Evolutionary conservation across 805 yeast species (phyloP).

Genomic region (Starmerella stigmatis): DNA sequence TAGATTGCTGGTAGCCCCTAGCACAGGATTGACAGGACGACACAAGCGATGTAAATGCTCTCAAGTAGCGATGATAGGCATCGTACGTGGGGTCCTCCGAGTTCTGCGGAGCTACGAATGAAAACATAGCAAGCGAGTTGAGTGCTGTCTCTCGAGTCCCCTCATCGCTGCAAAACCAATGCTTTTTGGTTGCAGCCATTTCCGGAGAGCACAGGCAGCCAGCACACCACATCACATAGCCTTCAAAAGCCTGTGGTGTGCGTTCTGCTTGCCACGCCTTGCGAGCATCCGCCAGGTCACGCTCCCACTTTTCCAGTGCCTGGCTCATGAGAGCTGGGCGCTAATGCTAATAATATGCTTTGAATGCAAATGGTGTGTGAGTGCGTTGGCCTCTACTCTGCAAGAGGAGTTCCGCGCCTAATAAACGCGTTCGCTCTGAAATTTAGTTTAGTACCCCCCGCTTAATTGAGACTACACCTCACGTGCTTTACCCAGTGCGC

Average conservation of each 20-base stretch:
- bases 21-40: slow-evolving; percentile 16
- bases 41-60: slow-evolving; percentile 4
- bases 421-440: no score
- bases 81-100: slow-evolving; percentile 2
- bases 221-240: slow-evolving; percentile 16
- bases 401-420: no score
- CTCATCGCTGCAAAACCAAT: slow-evolving; percentile 21
- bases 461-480: no score
- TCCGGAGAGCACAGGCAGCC: slow-evolving; percentile 11
- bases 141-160: slow-evolving; percentile 6
- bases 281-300: slow-evolving; percentile 2
- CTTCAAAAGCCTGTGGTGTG: slow-evolving; percentile 6
- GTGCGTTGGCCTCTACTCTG: no score
- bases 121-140: slow-evolving; percentile 19
- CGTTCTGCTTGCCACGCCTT: slow-evolving; percentile 10
- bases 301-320: slow-evolving; percentile 7
- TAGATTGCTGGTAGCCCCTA: slow-evolving; percentile 11
- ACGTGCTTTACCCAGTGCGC: no score
- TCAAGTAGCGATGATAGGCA: slow-evolving; percentile 1
- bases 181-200: background rate
- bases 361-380: no score
- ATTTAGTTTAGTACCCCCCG: no score
- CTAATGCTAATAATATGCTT: no score
- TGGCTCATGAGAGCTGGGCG: no score
- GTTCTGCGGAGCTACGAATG: slow-evolving; percentile 12